Evolutionary conservation across 805 yeast genomes (phyloP), one percentile per base, ranked within the genome.

Genomic region (Candida broadrunensis): DNA sequence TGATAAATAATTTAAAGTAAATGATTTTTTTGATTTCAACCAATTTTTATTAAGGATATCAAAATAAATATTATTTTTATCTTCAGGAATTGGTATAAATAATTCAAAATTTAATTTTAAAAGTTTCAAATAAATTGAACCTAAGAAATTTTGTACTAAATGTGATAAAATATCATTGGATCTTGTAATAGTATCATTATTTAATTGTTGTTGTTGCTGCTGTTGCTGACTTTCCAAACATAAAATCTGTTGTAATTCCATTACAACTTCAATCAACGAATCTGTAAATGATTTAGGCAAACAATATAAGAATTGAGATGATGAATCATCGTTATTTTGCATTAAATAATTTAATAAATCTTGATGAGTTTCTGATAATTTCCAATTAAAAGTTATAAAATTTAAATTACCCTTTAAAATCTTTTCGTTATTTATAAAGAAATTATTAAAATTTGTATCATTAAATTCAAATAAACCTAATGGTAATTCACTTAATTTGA

Each of bases 311-410:
- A 55, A 41, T 23, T 45, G 44, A 19, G 42, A 38, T 15, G 42
- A 33, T 15, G 31, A 37, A 34, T 25, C 35, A n/a, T 42, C 38
- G 16, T 43, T 17, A 16, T 42, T 32, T 6, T 41, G 23, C 14
- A 40, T 44, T 27, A 47, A 48, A 17, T 38, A 57, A 29, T 41
- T 48, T 9, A 59, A 36, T 7, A 55, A 36, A 31, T 52, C 54
- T 19, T 37, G 36, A 17, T 46, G 37, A 16, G 47, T 49, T 11
- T 35, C 33, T 37, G 53, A 54, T n/a, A 56, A 44, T 12, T 40
- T 42, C 30, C 45, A 50, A 39, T 59, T 56, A 13, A 57, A 37
- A 21, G 61, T 55, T 16, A 60, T 41, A 31, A 52, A 56, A 26
- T 30, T 37, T 12, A 58, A 31, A 32, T 47, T 45, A 17, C 48